These are phyloP conservation scores for Ruellia speciosa DNA, from an alignment of 305 asterid genomes.

Conservation along the genomic window DNA sequence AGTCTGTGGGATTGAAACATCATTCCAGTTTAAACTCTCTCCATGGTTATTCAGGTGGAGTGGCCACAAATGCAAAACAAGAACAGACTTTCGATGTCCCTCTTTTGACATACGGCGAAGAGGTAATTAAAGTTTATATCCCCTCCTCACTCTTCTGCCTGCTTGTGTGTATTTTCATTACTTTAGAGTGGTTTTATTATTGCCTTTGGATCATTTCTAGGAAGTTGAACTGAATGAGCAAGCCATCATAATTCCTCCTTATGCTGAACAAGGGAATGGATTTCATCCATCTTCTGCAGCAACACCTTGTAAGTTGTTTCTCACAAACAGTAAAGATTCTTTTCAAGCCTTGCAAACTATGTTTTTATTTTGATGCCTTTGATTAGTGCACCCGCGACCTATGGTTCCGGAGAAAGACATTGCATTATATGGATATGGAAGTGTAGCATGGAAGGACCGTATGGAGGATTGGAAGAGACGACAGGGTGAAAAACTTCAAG, in stretches of 20 bases:
- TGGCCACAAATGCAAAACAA: conserved; percentile 22
- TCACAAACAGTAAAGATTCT: conserved; percentile 10
- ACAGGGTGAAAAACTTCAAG: conserved; percentile 42
- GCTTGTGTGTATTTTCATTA: background rate
- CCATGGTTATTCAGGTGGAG: conserved; percentile 25
- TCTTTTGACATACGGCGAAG: conserved; percentile 59
- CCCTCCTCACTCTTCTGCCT: background rate
- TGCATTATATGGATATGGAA: conserved; percentile 62
- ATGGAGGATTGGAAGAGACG: conserved; percentile 62
- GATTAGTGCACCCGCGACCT: conserved; percentile 46
- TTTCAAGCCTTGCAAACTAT: background rate
- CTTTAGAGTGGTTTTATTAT: background rate
- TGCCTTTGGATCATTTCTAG: conserved; percentile 22
- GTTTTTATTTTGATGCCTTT: conserved; percentile 9
- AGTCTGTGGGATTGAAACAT: conserved; percentile 18
- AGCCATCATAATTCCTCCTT: conserved; percentile 46
- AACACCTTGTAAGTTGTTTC: conserved; percentile 33
- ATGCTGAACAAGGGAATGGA: conserved; percentile 27
- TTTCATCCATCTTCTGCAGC: conserved; percentile 26
- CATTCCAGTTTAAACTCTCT: conserved; percentile 20
- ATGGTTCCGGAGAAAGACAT: conserved; percentile 58
- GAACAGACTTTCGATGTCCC: conserved; percentile 35
- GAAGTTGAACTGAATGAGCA: conserved; percentile 31
- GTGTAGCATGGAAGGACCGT: conserved; percentile 72
- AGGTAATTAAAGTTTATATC: conserved; percentile 27